Base-by-base conservation (phyloP, 768 basidiomycete species). In the Panus rudis region DNA sequence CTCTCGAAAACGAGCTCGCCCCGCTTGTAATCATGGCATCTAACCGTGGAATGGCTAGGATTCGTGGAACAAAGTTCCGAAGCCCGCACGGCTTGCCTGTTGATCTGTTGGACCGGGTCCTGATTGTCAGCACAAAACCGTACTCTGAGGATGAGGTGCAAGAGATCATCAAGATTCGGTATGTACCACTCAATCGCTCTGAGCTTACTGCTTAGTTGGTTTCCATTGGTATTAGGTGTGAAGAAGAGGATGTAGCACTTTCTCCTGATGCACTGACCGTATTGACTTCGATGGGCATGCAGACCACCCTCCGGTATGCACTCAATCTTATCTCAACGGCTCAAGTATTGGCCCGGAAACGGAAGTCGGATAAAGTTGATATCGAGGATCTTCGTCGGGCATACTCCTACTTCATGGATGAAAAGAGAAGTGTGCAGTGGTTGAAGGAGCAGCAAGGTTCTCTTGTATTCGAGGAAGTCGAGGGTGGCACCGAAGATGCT, bases 1-100 rank as follows among this genome's bases (percentile, higher is more conserved):
- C 94, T 2, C 72, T 99, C 37, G 94, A 99, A 61, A 82, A 83
- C 47, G 93, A 94, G 49, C 73, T 98, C 1, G 83, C 94, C 1
- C 94, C 94, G 1, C 69, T 98, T 41, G 94, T 99, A 27, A 92
- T 99, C 55, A 97, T 99, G 94, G 94, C 94, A 1, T 91, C 89
- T 35, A 99, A 99, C 61, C 76, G 94, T 13, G 94, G 94, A 4
- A 92, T 92, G 77, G 80, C 92, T 4, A 76, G 88, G 40, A 96
- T 99, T 63, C 77, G 94, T 49, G 94, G 94, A 26, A 98, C 94
- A 19, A 92, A 89, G 57, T 90, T 92, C 68, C 81, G 83, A 53
- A 86, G 84, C 51, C 94, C 94, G 2, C 94, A 99, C 58, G 94
- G 94, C 22, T 78, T 99, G 6, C 94, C 94, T 0, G 82, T 89